phyloP scores from a whole-genome alignment of 352 stramenopile species.

The Phytopythium boreale region DNA sequence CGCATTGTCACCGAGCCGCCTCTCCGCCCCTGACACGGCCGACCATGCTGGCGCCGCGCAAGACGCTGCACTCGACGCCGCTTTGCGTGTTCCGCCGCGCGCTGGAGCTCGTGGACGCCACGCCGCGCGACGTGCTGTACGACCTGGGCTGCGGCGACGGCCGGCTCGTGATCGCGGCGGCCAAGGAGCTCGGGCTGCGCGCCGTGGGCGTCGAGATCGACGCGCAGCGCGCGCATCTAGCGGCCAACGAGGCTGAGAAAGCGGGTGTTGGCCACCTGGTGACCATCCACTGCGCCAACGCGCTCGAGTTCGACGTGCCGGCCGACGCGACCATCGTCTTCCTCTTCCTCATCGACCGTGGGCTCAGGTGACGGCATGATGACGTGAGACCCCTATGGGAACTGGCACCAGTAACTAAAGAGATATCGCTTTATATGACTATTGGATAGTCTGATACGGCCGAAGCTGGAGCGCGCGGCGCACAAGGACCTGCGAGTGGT shows the following conservation, averaged over 20 bases:
- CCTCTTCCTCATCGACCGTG: conserved; percentile 76
- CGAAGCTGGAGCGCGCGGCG: conserved; percentile 25
- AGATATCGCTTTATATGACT: too few relatives aligned
- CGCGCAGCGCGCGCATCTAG: conserved; percentile 29
- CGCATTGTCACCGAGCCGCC: neutral
- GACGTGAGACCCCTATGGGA: too few relatives aligned
- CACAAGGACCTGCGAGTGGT: conserved; percentile 44
- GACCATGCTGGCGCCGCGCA: conserved; percentile 69
- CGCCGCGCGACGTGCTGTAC: conserved; percentile 51
- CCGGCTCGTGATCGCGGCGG: conserved; percentile 62
- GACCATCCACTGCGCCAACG: conserved; percentile 64
- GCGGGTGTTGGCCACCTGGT: conserved; percentile 48
- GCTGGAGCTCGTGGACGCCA: conserved; percentile 44
- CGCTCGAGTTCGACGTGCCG: conserved; percentile 61
- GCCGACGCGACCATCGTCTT: conserved; percentile 68
- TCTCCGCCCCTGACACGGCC: neutral
- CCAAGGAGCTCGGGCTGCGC: conserved; percentile 41
- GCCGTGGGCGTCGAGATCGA: conserved; percentile 71
- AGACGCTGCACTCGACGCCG: conserved; percentile 80
- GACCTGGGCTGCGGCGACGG: conserved; percentile 82
- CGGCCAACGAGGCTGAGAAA: conserved; percentile 15
- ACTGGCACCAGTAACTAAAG: too few relatives aligned
- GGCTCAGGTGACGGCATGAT: conserved; percentile 40
- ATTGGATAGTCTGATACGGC: conserved; percentile 37
- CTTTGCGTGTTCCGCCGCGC: conserved; percentile 53